Base-by-base conservation (phyloP, 2,329 filamentous ascomycete genomes). In the Scorias spongiosa region DNA sequence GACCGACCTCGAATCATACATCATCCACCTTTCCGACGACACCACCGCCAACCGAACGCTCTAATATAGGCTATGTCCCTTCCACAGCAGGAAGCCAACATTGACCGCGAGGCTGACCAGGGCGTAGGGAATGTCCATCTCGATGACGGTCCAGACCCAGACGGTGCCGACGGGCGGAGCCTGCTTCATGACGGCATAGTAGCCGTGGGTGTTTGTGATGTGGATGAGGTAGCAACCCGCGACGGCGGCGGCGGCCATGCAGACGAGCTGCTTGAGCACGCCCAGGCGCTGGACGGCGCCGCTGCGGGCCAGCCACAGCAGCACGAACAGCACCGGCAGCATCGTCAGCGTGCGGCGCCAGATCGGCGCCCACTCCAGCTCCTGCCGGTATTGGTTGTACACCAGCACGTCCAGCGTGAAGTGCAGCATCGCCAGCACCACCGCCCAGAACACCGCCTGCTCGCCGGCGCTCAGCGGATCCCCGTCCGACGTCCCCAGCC, bases 141-240 rank as follows among this genome's bases (percentile, higher is more conserved):
- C 91, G 40, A 96, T 72, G 17, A 96, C 80, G 29, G 82, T 78
- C 87, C 89, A 96, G 4, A 96, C 74, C 88, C 89, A 96, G 14
- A 96, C 62, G 36, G 84, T 89, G 0, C 86, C 91, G 11, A 95
- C 62, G 5, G 87, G 80, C n/a, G 91, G 91, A 0, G 87, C 83
- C 49, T 78, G 79, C 67, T 94, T 93, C 85, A 96, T 88, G 15
- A 93, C 79, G 6, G 83, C 82, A 53, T 93, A 78, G 56, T 95
- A 96, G 4, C 81, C 77, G 51, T 79, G 76, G 28, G 69, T 72
- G 56, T 95, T 96, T 20, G 83, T 86, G 43, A 88, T 77, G 52
- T 84, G 70, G 41, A 96, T 80, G 49, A 95, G 68, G 61, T 86
- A 88, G 63, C 79, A 84, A 1, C 91, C 91, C 0, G 76, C 67